Evolutionary conservation across 2,329 filamentous ascomycete genomes (phyloP).

Genomic region (Thielaviopsis cerberus): DNA sequence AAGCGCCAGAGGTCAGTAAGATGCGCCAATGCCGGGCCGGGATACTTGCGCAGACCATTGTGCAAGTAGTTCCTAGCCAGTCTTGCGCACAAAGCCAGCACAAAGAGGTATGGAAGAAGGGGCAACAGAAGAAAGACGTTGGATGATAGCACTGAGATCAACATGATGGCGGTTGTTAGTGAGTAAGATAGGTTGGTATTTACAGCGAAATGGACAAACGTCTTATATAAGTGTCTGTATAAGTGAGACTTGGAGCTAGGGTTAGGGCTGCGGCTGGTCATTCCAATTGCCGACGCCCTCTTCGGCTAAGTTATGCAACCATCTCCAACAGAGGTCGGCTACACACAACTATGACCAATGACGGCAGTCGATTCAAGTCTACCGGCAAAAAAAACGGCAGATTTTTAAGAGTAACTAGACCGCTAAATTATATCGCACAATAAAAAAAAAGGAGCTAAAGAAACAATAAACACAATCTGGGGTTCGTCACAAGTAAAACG

Average conservation of each 20-base stretch:
- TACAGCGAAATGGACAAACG: too few species aligned
- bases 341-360: background rate
- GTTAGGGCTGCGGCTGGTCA: too few species aligned
- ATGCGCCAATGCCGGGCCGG: conserved; percentile 51
- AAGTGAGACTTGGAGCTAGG: too few species aligned
- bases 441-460: background rate
- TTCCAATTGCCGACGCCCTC: background rate
- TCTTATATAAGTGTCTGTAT: too few species aligned
- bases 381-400: background rate
- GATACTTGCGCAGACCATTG: conserved; percentile 48
- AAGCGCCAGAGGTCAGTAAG: conserved; percentile 54
- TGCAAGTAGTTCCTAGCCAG: conserved; percentile 19
- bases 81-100: conserved; percentile 72
- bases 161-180: background rate
- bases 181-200: background rate
- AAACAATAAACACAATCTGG: background rate
- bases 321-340: background rate
- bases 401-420: background rate
- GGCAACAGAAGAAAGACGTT: conserved; percentile 63
- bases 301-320: background rate
- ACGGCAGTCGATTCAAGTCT: background rate
- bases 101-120: conserved; percentile 50
- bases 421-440: background rate
- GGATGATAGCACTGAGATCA: conserved; percentile 14
- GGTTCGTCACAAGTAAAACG: background rate